Conservation (phyloP, 805 yeast genomes). For the Candida silvatica region DNA sequence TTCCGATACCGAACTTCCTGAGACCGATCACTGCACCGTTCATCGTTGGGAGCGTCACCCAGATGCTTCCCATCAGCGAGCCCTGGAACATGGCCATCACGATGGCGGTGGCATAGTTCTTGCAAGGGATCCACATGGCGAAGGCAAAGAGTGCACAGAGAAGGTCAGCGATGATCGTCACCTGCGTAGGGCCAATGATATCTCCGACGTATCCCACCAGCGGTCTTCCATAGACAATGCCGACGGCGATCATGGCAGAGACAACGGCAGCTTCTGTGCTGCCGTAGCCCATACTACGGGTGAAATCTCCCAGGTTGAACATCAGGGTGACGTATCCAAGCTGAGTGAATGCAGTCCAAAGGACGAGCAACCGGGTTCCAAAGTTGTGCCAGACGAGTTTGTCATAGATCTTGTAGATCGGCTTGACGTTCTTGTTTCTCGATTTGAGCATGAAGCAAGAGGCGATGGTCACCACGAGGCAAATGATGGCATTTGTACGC, state of each 20-base stretch:
- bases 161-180: conserved; percentile 29
- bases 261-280: conserved; percentile 47
- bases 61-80: conserved; percentile 50
- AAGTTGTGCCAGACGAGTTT: conserved; percentile 26
- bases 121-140: conserved; percentile 51
- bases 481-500: conserved; percentile 36
- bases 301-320: conserved; percentile 51
- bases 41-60: conserved; percentile 46
- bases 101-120: conserved; percentile 47
- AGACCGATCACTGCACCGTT: conserved; percentile 46
- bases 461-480: conserved; percentile 24
- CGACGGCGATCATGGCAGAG: conserved; percentile 52
- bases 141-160: conserved; percentile 31
- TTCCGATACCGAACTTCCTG: conserved; percentile 39
- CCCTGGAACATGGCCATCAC: conserved; percentile 47
- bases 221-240: conserved; percentile 50
- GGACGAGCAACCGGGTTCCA: conserved; percentile 24
- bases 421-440: conserved; percentile 27
- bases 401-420: conserved; percentile 34
- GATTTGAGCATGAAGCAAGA: conserved; percentile 29
- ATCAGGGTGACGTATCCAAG: conserved; percentile 54
- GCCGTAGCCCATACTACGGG: conserved; percentile 50
- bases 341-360: conserved; percentile 40
- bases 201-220: conserved; percentile 43
- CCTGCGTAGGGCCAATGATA: conserved; percentile 40